Evolutionary conservation across 2,329 filamentous ascomycete genomes (phyloP), one percentile per base, ranked within the genome.

Genomic region (Trichoderma sp.): DNA sequence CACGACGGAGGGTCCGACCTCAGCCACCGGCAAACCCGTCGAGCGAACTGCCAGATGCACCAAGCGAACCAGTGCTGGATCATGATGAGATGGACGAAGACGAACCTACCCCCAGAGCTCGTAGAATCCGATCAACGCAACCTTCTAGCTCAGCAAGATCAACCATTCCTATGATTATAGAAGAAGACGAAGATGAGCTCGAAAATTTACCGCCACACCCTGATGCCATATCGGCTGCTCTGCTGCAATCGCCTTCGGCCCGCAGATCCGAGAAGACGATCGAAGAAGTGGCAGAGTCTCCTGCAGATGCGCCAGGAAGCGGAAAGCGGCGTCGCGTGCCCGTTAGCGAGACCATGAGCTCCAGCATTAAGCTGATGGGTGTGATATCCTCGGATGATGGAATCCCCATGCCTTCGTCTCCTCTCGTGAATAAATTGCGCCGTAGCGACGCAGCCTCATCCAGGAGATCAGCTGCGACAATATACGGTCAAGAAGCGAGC

Each of bases 261-360:
- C 73, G 68, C 4, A n/a, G 64, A 5, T 71, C 74, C 5, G 60
- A 63, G 1, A 63, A 56, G 2, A 68, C 73, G 0, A 57, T 74
- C 5, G 76, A 75, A 29, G 73, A 77, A 61, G 72, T 77, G 3
- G 73, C 71, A 35, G 77, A 89, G 73, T 88, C 86, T 68, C 87
- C 88, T 0, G 77, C 73, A 10, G 76, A 85, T 72, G 86, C 86
- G 16, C 87, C 87, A 0, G 87, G 87, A 2, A 88, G 86, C 71
- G 87, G 86, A 1, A 82, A 81, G 10, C 78, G 86, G 60, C 81
- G 82, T 31, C 80, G 75, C 4, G 74, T 85, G 16, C 77, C 75
- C 16, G 73, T 78, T 8, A 77, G 76, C 40, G 78, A 77, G 0
- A 77, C 78, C 1, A 70, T 82, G 8, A 79, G 78, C 1, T 83